These are phyloP conservation scores for Thozetella sp. DNA, from an alignment of 495 filamentous ascomycete species.

Conservation along the genomic window DNA sequence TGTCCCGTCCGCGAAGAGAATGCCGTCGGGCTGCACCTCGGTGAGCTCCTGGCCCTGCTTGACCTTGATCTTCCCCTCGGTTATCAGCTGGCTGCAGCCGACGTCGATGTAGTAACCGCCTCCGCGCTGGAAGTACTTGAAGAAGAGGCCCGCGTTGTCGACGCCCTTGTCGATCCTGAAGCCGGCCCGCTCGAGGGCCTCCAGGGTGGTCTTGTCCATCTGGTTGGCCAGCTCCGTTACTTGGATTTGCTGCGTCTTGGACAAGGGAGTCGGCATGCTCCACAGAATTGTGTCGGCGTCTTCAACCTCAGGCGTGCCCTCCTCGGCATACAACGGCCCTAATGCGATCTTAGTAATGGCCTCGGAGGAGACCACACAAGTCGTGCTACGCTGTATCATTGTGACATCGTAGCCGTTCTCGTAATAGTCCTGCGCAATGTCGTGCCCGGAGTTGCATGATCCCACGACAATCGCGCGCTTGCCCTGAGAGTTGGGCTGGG, in stretches of 20 bases:
- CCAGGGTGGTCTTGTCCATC: constrained; percentile 55
- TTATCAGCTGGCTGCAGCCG: constrained; percentile 69
- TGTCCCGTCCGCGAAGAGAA: constrained; percentile 68
- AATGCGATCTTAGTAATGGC: constrained; percentile 48
- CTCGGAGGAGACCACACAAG: constrained; percentile 65
- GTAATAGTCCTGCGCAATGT: constrained; percentile 82
- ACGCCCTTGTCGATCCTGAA: constrained; percentile 72
- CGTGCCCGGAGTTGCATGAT: constrained; percentile 78
- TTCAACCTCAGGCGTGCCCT: constrained; percentile 58
- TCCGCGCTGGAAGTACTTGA: constrained; percentile 75
- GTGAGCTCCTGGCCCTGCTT: constrained; percentile 70
- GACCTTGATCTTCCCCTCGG: constrained; percentile 74
- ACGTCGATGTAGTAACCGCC: constrained; percentile 87
- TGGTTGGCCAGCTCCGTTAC: constrained; percentile 46
- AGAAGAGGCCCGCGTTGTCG: constrained; percentile 63
- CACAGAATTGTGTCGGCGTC: constrained; percentile 64
- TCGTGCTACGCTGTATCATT: constrained; percentile 77
- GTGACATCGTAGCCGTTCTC: constrained; percentile 84
- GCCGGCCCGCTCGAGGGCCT: constrained; percentile 64
- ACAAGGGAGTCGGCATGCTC: constrained; percentile 56
- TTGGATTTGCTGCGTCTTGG: constrained; percentile 56
- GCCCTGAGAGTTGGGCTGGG: constrained; percentile 44
- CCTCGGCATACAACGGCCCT: constrained; percentile 65
- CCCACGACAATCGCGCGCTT: constrained; percentile 79
- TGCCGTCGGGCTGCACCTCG: constrained; percentile 57